Base-by-base conservation (phyloP, 2,329 filamentous ascomycete genomes). In the Rhytidhysteron rufulum region DNA sequence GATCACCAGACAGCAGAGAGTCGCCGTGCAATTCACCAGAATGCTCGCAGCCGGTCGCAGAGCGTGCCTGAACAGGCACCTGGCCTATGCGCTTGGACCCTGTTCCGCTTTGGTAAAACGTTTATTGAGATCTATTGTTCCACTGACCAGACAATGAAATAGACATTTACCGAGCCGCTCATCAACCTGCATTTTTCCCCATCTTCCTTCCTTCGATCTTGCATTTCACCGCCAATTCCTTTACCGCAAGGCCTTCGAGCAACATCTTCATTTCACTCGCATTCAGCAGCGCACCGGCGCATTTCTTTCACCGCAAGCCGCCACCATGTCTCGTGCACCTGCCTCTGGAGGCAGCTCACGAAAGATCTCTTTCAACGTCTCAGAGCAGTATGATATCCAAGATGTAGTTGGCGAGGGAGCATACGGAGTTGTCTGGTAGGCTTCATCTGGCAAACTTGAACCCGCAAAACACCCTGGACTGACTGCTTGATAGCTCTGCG, bases 331-430 rank as follows among this genome's bases (percentile, higher is more conserved):
- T 47, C 56, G 54, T 42, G 60, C 61, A 48, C 55, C 60, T 30
- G 53, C 64, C 49, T 57, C 60, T 47, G 56, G 73, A 70, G 62
- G 77, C 31, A 65, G 78, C 51, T 83, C 80, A 47, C 73, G 93
- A 66, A 98, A 97, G 80, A 98, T 98, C 67, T 97, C 90, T 41
- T 98, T 98, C 83, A 98, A 98, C 64, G 93, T 98, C 49, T 96
- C 90, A 62, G 93, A 98, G 70, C 93, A 98, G 69, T 98, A 98
- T 66, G 93, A 98, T 63, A 98, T 98, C 53, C 91, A 97, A 68
- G 93, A 98, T 83, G 93, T 98, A 35, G 94, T 98, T 45, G 93
- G 93, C 54, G 93, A 98, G 71, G 93, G 93, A 62, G 93, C 93
- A 51, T 98, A 98, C 63, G 93, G 93, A 67, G 91, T 98, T 51